A percentile compares a stretch with the other conserved stretches of the same genome.
Conservation (phyloP, 495 filamentous ascomycete genomes). For the Hypoxylon lienhwacheense region DNA sequence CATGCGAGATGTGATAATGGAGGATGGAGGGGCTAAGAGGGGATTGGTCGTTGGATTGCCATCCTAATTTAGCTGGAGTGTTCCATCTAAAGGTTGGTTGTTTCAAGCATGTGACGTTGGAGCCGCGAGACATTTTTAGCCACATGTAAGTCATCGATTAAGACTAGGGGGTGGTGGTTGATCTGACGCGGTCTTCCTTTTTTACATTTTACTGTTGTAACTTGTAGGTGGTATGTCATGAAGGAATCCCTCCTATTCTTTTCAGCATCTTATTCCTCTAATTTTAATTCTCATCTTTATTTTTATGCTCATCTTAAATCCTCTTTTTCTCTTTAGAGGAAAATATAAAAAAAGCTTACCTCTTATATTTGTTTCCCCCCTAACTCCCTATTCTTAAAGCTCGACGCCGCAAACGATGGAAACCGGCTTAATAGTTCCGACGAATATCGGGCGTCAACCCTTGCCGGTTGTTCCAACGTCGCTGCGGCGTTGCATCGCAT, state of each 20-base stretch:
- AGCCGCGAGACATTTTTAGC: constrained; percentile 32
- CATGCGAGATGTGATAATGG: constrained; percentile 32
- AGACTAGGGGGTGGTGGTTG: constrained; percentile 9
- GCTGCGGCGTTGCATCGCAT: constrained; percentile 22
- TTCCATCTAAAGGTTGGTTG: constrained; percentile 33
- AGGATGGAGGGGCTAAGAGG: constrained; percentile 2
- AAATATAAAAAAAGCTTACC: too few relatives aligned
- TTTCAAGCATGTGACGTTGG: constrained; percentile 39
- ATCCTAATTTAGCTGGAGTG: constrained; percentile 33
- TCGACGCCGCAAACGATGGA: too few relatives aligned
- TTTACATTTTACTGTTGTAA: too few relatives aligned
- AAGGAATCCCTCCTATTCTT: constrained; percentile 12
- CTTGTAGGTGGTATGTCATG: too few relatives aligned
- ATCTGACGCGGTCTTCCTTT: constrained; percentile 31
- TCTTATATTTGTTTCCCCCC: too few relatives aligned
- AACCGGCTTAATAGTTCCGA: too few relatives aligned
- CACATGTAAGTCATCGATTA: constrained; percentile 33
- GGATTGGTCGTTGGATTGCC: constrained; percentile 27
- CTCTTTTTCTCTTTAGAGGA: too few relatives aligned
- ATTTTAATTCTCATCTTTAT: too few relatives aligned
- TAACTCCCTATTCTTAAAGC: too few relatives aligned
- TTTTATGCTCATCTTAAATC: too few relatives aligned
- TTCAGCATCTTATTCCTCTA: too few relatives aligned
- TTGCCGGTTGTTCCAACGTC: constrained; percentile 5
- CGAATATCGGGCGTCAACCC: too few relatives aligned